Percentiles rank a stretch among this genome's conserved stretches.
Conservation (phyloP, 192 early-diverging fungal genomes). For the Kappamyces sp. region DNA sequence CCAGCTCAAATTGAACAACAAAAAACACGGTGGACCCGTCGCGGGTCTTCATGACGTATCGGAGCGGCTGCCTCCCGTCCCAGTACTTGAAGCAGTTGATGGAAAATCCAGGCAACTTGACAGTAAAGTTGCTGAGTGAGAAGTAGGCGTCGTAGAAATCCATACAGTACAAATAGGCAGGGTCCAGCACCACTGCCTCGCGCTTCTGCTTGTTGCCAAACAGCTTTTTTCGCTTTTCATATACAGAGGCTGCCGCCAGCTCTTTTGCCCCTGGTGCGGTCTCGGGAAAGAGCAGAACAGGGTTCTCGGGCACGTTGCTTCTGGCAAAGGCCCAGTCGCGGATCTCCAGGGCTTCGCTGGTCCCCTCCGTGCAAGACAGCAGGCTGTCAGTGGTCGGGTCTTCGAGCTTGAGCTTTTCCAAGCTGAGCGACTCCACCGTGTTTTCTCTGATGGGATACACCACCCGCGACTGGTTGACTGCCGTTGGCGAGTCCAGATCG, state of each 20-base stretch:
- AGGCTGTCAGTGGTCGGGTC: not conserved
- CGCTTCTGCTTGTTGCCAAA: slow-evolving; percentile 22
- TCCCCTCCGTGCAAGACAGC: not conserved
- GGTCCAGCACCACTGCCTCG: slow-evolving; percentile 11
- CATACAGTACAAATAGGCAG: slow-evolving; percentile 29
- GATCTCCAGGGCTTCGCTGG: not conserved
- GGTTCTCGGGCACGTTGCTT: slow-evolving; percentile 26
- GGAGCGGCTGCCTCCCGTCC: slow-evolving; percentile 34
- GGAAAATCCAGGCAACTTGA: slow-evolving; percentile 36
- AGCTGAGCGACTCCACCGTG: not conserved
- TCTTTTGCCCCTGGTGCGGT: not conserved
- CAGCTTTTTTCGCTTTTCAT: slow-evolving; percentile 36
- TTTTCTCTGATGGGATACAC: not conserved
- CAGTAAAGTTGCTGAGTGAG: slow-evolving; percentile 24
- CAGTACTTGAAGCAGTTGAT: slow-evolving; percentile 32
- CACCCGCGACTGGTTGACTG: not conserved
- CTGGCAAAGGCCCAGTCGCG: slow-evolving; percentile 28
- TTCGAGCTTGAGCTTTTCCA: not conserved
- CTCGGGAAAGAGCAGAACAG: slow-evolving; percentile 19
- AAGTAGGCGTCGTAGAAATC: slow-evolving; percentile 43
- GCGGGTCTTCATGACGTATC: slow-evolving; percentile 17
- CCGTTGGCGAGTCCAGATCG: not conserved
- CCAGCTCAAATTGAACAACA: slow-evolving; percentile 26
- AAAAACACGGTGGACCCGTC: slow-evolving; percentile 27
- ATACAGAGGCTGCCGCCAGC: slow-evolving; percentile 14